Evolutionary conservation across 495 filamentous ascomycete species (phyloP), one percentile per base, ranked within the genome.

Genomic region (Daldinia childiae): DNA sequence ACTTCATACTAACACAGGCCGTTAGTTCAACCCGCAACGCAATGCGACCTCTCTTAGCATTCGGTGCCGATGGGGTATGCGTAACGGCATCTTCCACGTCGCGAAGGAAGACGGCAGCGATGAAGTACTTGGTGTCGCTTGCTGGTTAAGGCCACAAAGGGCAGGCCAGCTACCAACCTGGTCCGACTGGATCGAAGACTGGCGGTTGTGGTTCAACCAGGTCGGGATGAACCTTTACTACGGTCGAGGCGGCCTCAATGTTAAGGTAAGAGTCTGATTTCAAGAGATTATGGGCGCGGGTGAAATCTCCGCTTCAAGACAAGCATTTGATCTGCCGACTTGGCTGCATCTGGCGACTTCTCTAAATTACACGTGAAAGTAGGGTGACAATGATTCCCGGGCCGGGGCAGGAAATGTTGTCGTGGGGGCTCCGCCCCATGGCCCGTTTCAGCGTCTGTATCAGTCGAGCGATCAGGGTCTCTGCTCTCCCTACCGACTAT

Each of bases 11-110:
- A 52, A 73, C 34, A 43, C 41, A 9, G 17, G 34, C 43, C 39
- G 8, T 67, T 69, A 87, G 84, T 88, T 89, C 77, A 85, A 85
- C 45, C 61, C 78, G 45, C 66, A 79, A 61, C 87, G 88, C 69
- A 90, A 90, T 76, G 85, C 87, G 71, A 83, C 84, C 66, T 90
- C 88, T n/a, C 82, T 90, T 54, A 80, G 82, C 45, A 84, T 89
- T 2, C 87, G 90, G 65, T 89, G 89, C 74, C 80, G 75, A 56
- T 90, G 89, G 82, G 89, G 89, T 36, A 87, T 91, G 72, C 82
- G 83, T 63, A 84, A 86, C 75, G 87, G 83, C 54, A 85, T 90
- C 45, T 89, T 91, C 76, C 87, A 85, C 74, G 84, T 91, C 52
- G 89, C 89, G 32, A 89, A 88, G 78, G 82, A 88, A 58, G 75